Conservation (phyloP, 352 stramenopile species). For the Pythium aristosporum region DNA sequence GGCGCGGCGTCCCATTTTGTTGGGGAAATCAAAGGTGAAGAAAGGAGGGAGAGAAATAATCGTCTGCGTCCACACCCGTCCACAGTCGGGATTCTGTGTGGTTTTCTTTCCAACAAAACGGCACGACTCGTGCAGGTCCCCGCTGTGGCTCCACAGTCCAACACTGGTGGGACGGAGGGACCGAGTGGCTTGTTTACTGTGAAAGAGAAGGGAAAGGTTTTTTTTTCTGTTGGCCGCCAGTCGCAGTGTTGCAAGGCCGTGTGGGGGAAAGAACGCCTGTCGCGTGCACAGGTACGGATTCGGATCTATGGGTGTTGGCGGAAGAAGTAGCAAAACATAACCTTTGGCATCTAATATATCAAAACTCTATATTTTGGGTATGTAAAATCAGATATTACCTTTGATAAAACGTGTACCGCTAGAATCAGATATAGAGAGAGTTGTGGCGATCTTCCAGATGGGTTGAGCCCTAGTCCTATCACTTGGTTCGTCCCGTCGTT, state of each 20-base stretch:
- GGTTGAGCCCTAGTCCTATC: not conserved
- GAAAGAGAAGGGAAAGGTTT: not conserved
- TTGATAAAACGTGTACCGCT: not conserved
- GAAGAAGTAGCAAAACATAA: not conserved
- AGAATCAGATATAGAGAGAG: not conserved
- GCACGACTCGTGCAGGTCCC: not conserved
- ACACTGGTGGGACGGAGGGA: not conserved
- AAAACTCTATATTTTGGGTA: not conserved
- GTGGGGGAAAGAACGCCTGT: not conserved
- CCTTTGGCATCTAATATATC: not conserved
- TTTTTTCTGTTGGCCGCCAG: not conserved
- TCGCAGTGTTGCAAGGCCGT: not conserved
- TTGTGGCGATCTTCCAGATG: not conserved
- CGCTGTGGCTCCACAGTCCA: not conserved
- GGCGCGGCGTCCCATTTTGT: slow-evolving; percentile 7
- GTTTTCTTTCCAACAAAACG: not conserved
- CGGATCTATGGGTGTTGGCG: slow-evolving; percentile 47
- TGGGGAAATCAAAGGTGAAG: not conserved
- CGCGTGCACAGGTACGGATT: slow-evolving; percentile 10
- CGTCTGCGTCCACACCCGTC: slow-evolving; percentile 3
- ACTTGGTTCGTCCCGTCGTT: too few relatives aligned
- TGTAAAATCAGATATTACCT: not conserved
- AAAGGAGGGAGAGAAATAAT: not conserved
- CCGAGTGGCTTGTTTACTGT: slow-evolving; percentile 1
- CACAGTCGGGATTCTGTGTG: not conserved